phyloP scores from a whole-genome alignment of 2,329 filamentous ascomycete genomes.

The Beauveria sp. region DNA sequence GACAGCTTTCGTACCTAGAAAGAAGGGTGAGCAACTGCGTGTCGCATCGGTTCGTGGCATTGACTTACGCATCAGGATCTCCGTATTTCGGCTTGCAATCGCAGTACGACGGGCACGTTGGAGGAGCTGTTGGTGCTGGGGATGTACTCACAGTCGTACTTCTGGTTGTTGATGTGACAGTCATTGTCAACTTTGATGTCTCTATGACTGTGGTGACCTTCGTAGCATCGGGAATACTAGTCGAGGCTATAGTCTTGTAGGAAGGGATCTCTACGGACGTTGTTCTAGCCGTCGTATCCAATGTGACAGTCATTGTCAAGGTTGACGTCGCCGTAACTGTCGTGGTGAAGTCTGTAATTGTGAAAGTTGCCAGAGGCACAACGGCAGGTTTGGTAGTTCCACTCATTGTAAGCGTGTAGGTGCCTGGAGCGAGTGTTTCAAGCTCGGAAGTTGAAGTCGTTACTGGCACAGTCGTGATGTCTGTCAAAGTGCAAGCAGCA shows the following conservation, averaged over 20 bases:
- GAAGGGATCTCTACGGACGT: neutral
- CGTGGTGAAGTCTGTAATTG: neutral
- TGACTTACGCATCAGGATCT: conserved; percentile 4
- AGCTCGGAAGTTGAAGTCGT: neutral
- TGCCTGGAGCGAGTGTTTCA: conserved; percentile 7
- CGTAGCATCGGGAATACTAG: neutral
- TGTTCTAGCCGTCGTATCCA: neutral
- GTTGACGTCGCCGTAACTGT: neutral
- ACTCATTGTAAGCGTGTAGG: neutral
- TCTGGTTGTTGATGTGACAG: neutral
- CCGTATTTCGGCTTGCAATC: conserved; percentile 8
- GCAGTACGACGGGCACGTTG: conserved; percentile 7
- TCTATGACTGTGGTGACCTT: neutral
- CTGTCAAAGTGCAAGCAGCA: neutral
- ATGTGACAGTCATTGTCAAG: neutral
- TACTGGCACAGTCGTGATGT: neutral
- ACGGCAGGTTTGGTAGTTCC: conserved; percentile 1
- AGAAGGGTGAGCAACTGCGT: neutral
- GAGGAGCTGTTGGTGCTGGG: neutral
- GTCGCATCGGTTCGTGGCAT: neutral
- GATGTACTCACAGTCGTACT: neutral
- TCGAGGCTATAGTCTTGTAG: neutral
- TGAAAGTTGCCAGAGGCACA: conserved; percentile 1
- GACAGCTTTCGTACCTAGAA: neutral
- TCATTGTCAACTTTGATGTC: neutral